Conservation (phyloP, 2,329 filamentous ascomycete genomes). For the Pseudohalonectria lignicola region DNA sequence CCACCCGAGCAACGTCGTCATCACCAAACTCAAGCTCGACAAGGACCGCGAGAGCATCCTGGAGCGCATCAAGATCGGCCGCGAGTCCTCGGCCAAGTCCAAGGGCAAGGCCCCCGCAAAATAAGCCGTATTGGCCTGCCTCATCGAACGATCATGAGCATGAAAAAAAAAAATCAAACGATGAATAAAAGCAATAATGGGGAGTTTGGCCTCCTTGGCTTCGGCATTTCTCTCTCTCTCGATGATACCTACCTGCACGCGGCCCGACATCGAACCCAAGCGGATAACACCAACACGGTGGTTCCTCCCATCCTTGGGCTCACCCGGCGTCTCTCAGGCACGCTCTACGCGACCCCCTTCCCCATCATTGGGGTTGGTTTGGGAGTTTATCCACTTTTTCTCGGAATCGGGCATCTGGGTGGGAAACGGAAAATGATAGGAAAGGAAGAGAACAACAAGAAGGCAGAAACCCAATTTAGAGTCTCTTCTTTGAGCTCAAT, state of each 20-base stretch:
- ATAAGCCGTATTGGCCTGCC: neutral
- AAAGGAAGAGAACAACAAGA: constrained; percentile 14
- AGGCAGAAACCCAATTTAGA: constrained; percentile 26
- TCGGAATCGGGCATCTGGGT: too few relatives aligned
- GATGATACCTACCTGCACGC: constrained; percentile 1
- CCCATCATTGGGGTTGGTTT: too few relatives aligned
- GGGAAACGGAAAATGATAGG: neutral
- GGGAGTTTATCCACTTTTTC: too few relatives aligned
- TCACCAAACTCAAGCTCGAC: constrained; percentile 98
- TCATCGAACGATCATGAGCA: too few relatives aligned
- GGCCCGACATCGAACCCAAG: too few relatives aligned
- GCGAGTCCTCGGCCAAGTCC: constrained; percentile 64
- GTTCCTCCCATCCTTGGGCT: too few relatives aligned
- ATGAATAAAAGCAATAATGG: neutral
- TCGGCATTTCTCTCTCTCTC: neutral
- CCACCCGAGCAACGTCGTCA: constrained; percentile 92
- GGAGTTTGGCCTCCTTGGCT: too few relatives aligned
- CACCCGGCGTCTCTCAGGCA: too few relatives aligned
- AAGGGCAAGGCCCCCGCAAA: constrained; percentile 40
- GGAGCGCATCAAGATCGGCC: constrained; percentile 72
- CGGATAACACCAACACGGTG: too few relatives aligned
- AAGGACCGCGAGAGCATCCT: constrained; percentile 87
- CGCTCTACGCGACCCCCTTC: too few relatives aligned
- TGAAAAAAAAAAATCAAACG: neutral
- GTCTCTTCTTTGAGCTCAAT: constrained; percentile 44